Evolutionary conservation across 169 alveolate species (phyloP), one percentile per base, ranked within the genome.

Genomic region (Ichthyophthirius multifiliis): DNA sequence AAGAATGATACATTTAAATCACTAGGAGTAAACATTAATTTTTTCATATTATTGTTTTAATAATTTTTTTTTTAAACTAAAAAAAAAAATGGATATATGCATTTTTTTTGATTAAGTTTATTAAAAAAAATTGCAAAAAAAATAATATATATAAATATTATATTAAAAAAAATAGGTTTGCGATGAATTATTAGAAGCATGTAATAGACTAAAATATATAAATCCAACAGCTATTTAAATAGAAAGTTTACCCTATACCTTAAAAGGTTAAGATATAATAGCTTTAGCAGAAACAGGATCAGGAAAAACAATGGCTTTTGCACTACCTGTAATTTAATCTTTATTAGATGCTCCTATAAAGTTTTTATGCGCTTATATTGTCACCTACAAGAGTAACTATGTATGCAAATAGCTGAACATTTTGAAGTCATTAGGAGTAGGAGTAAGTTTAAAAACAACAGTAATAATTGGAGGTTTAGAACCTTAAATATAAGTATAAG

Each of bases 331-430:
- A 27, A 89, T 99, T 37, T 98, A 99, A 90, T 84, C 83, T 41
- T 87, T 98, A 46, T 92, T 98, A 16, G 95, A 95, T 27, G 90
- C 93, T 30, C 98, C 97, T 32, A n/a, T 87, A 93, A 31, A 89
- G 96, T 71, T 90, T 95, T 81, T 97, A 85, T 84, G 98, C 99
- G 3, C 84, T 96, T 13, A 94, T 96, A 5, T 89, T 98, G 65
- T 95, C 99, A 0, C 99, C 99, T 18, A 99, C 99, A 18, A 94
- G 99, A 64, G 99, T n/a, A 99, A 90, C 94, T 99, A 15, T 98
- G 99, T 77, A 97, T 98, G 71, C 99, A 99, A 80, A 98, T 99
- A 43, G 76, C 84, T 39, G 99, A 98, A 85, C 98, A 97, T 80
- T 97, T 97, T 74, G 95, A 96, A 85, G 99, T n/a, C 98, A 5